Conservation (phyloP, 352 stramenopile genomes). For the Pythium monospermum region DNA sequence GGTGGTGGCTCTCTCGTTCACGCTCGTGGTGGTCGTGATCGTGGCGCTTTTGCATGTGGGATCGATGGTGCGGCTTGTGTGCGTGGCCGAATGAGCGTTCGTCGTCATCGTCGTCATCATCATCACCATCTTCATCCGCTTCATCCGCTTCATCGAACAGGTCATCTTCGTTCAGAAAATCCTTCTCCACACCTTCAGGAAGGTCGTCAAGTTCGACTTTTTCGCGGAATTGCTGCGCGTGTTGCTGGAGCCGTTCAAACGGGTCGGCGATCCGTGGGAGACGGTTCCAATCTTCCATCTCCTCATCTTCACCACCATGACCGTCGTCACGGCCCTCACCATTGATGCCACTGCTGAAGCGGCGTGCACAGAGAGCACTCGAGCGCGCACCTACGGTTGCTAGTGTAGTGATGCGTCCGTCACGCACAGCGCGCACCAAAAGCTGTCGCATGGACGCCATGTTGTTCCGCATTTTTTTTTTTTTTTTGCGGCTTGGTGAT, state of each 20-base stretch:
- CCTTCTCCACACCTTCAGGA: slow-evolving; percentile 10
- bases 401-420: slow-evolving; percentile 7
- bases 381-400: too few relatives aligned
- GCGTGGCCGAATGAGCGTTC: slow-evolving; percentile 3
- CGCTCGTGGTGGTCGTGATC: neutral
- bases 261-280: slow-evolving; percentile 51
- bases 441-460: slow-evolving; percentile 9
- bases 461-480: neutral
- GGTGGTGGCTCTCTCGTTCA: neutral
- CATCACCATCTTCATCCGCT: slow-evolving; percentile 12
- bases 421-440: slow-evolving; percentile 7
- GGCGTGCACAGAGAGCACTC: neutral
- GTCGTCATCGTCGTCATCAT: slow-evolving; percentile 6
- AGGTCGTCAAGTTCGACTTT: slow-evolving; percentile 18
- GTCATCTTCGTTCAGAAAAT: slow-evolving; percentile 7
- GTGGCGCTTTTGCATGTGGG: neutral
- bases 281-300: slow-evolving; percentile 12
- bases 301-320: slow-evolving; percentile 20
- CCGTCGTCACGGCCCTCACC: slow-evolving; percentile 7
- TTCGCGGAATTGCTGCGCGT: slow-evolving; percentile 58
- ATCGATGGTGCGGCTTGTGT: neutral
- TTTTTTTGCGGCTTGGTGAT: too few relatives aligned
- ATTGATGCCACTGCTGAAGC: slow-evolving; percentile 15
- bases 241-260: slow-evolving; percentile 60
- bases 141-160: slow-evolving; percentile 1